A percentile compares a stretch with the other conserved stretches of the same genome.
Evolutionary conservation across 345 rosid genomes (phyloP).

Genomic region (Theobroma cacao): DNA sequence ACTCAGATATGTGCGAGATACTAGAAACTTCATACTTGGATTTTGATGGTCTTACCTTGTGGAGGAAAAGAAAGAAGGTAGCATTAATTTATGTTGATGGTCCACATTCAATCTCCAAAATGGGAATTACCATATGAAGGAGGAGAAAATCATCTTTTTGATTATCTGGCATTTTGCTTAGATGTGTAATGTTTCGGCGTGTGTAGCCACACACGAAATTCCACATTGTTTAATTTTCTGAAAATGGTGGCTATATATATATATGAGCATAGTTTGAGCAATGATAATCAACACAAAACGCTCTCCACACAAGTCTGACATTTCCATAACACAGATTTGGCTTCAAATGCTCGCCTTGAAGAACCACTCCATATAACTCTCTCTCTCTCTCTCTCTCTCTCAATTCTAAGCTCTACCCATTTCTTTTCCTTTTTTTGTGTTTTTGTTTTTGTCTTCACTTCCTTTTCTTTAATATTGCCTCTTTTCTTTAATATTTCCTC

Average conservation of each 20-base stretch:
- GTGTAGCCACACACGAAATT: not conserved
- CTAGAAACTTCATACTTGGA: not conserved
- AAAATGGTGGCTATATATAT: not conserved
- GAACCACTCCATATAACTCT: not conserved
- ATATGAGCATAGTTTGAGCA: not conserved
- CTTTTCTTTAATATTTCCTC: not conserved
- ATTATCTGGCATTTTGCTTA: not conserved
- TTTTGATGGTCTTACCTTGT: not conserved
- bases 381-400: not conserved
- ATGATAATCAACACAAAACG: not conserved
- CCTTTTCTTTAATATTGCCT: not conserved
- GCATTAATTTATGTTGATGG: not conserved
- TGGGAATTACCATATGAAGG: not conserved
- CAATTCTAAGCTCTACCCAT: too few relatives aligned
- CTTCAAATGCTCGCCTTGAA: not conserved
- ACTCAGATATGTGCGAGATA: not conserved
- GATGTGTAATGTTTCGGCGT: not conserved
- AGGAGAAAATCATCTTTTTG: not conserved
- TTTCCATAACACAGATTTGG: not conserved
- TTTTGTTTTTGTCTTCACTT: not conserved
- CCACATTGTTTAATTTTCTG: not conserved
- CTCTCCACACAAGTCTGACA: not conserved
- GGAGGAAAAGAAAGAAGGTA: not conserved
- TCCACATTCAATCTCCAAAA: not conserved
- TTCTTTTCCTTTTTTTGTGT: too few relatives aligned